Base-by-base conservation (phyloP, 2,329 filamentous ascomycete genomes). In the Ilyonectria robusta region DNA sequence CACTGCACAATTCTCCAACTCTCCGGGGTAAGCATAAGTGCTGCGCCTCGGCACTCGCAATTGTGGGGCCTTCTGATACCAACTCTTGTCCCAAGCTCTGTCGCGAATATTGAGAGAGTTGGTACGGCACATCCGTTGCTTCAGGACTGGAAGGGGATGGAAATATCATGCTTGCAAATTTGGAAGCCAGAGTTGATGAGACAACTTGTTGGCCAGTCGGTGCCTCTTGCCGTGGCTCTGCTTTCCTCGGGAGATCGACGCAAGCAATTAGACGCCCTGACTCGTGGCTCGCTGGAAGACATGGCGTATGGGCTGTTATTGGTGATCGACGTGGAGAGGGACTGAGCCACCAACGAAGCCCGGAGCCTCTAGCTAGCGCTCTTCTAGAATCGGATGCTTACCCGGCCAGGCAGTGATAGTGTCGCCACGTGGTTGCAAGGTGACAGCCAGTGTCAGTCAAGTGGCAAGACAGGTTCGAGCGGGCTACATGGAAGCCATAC, bases 161-260 rank as follows among this genome's bases (percentile, higher is more conserved):
- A 19, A 42, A 13, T 23, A 42, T 29, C 26, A 23, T 50, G 53
- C 23, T 57, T 62, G 44, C 44, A 21, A 46, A 44, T 47, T 21
- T 26, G 26, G 42, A 55, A 40, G 35, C 9, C 5, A 35, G 29
- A 13, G 29, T 15, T 47, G 29, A 21, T 47, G 50, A 56, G 51
- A 40, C 51, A 37, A 15, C 53, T 42, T 48, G 51, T 35, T 56
- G 51, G 53, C 53, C 55, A 57, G 51, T 66, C 44, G 42, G 29
- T 57, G 35, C 47, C 55, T 57, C 53, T 42, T 66, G 46, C 57
- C 19, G 29, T 31, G 53, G 53, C 37, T 15, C 60, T 62, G 60
- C 47, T 67, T 62, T 53, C 59, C 60, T 55, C 70, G 73, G 73
- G 73, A 75, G 73, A 75, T 75, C 73, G 70, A 75, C 73, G 62